Evolutionary conservation across 768 basidiomycete species (phyloP).

Genomic region (Pilatotrama ljubarskyi): DNA sequence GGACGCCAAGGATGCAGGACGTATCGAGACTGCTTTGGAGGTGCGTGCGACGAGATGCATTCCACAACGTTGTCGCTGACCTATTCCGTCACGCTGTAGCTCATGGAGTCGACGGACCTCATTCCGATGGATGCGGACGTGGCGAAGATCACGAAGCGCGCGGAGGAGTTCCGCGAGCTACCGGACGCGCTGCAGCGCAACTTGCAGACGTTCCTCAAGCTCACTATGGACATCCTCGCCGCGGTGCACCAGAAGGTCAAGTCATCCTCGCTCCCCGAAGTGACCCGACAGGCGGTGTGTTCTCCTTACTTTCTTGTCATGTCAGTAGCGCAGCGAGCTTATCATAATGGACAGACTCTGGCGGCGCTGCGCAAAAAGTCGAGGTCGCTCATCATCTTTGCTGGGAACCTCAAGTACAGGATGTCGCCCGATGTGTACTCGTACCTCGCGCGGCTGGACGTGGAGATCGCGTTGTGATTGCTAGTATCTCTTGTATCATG

Average conservation of each 20-base stretch:
- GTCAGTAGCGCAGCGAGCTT: conserved; percentile 18
- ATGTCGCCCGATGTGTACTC: conserved; percentile 91
- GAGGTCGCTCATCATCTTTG: conserved; percentile 84
- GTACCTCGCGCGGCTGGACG: conserved; percentile 81
- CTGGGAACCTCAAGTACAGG: conserved; percentile 83
- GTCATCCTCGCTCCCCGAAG: conserved; percentile 67
- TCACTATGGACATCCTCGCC: conserved; percentile 91
- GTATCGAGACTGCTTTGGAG: conserved; percentile 78
- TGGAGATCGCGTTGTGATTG: conserved; percentile 73
- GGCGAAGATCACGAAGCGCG: conserved; percentile 77
- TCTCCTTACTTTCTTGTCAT: background rate
- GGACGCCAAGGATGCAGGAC: conserved; percentile 68
- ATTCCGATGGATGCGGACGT: conserved; percentile 87
- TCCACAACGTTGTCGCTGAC: background rate
- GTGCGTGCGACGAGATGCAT: conserved; percentile 43
- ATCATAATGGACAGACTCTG: conserved; percentile 51
- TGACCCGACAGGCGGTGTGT: conserved; percentile 74
- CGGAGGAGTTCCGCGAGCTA: conserved; percentile 86
- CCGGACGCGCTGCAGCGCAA: conserved; percentile 89
- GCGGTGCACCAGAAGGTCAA: conserved; percentile 80
- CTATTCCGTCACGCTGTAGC: conserved; percentile 40
- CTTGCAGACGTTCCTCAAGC: conserved; percentile 81
- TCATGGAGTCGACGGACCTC: conserved; percentile 84
- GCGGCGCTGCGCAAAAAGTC: conserved; percentile 74
- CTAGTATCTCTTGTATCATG: conserved; percentile 3